Evolutionary conservation across 441 rosid species (phyloP).

Genomic region (Aquilaria agallochum): DNA sequence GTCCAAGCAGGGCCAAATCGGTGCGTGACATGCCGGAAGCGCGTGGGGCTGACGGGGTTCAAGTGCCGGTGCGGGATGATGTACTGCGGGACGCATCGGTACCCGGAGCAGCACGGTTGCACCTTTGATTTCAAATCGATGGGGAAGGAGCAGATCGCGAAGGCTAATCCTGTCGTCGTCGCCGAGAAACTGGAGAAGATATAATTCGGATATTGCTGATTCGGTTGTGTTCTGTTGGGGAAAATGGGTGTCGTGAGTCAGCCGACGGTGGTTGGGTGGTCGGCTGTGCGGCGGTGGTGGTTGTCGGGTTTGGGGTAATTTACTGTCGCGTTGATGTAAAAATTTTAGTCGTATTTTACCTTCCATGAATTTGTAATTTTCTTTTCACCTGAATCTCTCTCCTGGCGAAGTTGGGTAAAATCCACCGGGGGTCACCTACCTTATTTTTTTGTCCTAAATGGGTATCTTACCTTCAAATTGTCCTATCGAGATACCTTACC

Average conservation of each 20-base stretch:
- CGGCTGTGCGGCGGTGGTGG: no score
- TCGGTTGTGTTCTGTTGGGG: background rate
- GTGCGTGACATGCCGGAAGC: conserved; percentile 64
- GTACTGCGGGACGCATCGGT: conserved; percentile 69
- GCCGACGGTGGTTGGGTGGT: no score
- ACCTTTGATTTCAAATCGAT: conserved; percentile 57
- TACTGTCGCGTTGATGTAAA: no score
- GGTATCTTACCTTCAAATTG: no score
- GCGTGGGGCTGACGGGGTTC: conserved; percentile 87
- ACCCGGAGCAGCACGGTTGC: conserved; percentile 71
- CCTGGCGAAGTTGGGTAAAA: no score
- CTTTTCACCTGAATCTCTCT: no score
- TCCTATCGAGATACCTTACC: no score
- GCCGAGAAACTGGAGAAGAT: conserved; percentile 65
- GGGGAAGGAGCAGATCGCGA: conserved; percentile 68
- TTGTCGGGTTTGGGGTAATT: no score
- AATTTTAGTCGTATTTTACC: no score
- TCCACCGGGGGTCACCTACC: no score
- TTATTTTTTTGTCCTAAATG: no score
- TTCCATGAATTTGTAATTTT: no score
- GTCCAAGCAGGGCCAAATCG: conserved; percentile 26
- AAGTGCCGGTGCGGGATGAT: conserved; percentile 71
- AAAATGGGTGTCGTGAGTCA: background rate
- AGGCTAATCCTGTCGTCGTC: conserved; percentile 69
- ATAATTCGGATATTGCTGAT: conserved; percentile 19